Base-by-base conservation (phyloP, 805 yeast species). In the Lachancea quebecensis region DNA sequence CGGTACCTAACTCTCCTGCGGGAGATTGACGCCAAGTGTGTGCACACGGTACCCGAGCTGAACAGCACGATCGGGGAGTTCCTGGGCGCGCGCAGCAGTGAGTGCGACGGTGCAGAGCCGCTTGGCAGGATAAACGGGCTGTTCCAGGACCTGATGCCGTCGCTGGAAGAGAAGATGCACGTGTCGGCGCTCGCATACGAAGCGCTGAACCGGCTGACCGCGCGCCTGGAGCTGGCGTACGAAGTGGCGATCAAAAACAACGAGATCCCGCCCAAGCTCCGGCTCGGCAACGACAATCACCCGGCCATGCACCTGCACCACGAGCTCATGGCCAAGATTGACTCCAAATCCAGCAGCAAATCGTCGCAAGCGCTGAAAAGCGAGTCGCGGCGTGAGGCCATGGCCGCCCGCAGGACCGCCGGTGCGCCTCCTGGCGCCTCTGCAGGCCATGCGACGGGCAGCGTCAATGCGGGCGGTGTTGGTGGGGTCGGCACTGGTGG, bases 131-230 rank as follows among this genome's bases (percentile, higher is more conserved):
- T 78, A 28, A 70, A 74, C 29, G 53, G 54, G 12, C 52, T 71
- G 30, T 69, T 79, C 15, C 70, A 72, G 50, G 95, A 86, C 47
- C 72, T 91, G 45, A 79, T 91, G 70, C 97, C 98, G 0, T 86
- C 96, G 50, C 67, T 91, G 45, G 98, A 91, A 61, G 97, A 93
- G 62, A 93, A 93, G 66, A 88, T 93, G 95, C 97, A 91, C 63
- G 96, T 93, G 35, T 91, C 97, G 4, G 82, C 91, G 1, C 82
- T 87, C 34, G 96, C 97, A 17, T 75, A 86, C 28, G 97, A 90
- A 55, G 74, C 82, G 10, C 74, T 89, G 38, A 68, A 73, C 28
- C 78, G 81, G 47, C 85, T 87, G 57, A 67, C 87, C 45, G 74
- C 72, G 42, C 72, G 97, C 42, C 73, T 93, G 51, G 85, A 90